phyloP scores from a whole-genome alignment of 495 filamentous ascomycete species.

The Penicillium paradoxum region DNA sequence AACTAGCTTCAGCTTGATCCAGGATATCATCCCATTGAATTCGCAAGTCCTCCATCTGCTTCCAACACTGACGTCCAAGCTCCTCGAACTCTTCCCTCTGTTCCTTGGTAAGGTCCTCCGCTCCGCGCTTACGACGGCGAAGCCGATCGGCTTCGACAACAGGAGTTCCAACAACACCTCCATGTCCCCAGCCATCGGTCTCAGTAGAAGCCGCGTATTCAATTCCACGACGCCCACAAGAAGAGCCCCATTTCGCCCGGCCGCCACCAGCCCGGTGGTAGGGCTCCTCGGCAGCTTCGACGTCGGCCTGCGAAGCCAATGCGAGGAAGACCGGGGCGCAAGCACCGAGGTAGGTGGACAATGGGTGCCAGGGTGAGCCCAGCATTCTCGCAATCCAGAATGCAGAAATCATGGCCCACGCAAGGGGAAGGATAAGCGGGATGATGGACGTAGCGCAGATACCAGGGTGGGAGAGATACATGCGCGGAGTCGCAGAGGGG shows the following conservation, averaged over 20 bases:
- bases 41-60: conserved; percentile 78
- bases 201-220: conserved; percentile 65
- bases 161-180: conserved; percentile 56
- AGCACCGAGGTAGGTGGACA: conserved; percentile 72
- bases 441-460: conserved; percentile 77
- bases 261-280: conserved; percentile 44
- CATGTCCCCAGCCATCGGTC: conserved; percentile 80
- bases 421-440: conserved; percentile 60
- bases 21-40: conserved; percentile 67
- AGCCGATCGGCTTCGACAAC: conserved; percentile 42
- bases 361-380: conserved; percentile 82
- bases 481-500: conserved; percentile 39
- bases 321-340: conserved; percentile 73
- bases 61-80: conserved; percentile 69
- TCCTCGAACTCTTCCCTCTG: conserved; percentile 66
- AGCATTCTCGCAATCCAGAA: conserved; percentile 73
- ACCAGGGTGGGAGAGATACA: conserved; percentile 82
- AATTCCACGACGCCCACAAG: conserved; percentile 51
- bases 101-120: conserved; percentile 57
- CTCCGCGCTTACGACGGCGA: conserved; percentile 52
- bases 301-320: conserved; percentile 56
- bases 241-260: conserved; percentile 79
- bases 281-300: conserved; percentile 57
- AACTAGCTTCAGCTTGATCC: conserved; percentile 32
- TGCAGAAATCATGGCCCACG: conserved; percentile 55